Evolutionary conservation across 192 early-diverging fungal species (phyloP), one percentile per base, ranked within the genome.

Genomic region (Podila epigama): DNA sequence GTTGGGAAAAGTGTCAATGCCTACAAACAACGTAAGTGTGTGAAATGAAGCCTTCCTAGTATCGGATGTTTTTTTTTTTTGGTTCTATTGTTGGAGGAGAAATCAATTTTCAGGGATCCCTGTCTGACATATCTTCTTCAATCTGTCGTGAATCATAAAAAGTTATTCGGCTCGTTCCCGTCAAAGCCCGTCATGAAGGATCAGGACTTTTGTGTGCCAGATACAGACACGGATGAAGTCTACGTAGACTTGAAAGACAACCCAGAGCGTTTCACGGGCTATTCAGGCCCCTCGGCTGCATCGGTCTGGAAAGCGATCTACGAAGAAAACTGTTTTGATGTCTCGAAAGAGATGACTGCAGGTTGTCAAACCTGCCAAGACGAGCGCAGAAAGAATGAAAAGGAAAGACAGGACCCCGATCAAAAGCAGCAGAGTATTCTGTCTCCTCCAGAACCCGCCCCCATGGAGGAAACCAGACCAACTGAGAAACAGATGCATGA

Each of bases 241-340:
- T 98, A 93, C 84, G 90, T 99, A 10, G 91, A 99, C 66, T 84
- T 99, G 22, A 62, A 89, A 2, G 90, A 90, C 33, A 99, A 99
- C 67, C 96, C 96, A 8, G 98, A 99, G 75, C 88, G 97, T 11
- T 99, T 95, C 79, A 98, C 98, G 0, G 98, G 96, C 18, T 99
- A 98, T 66, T 88, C 92, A 25, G 98, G 98, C 53, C 87, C 92
- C 18, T 92, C 93, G 40, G 91, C 97, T 37, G 86, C 85, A 29
- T 88, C 92, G 42, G 91, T 99, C 8, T 99, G 98, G 98, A 89
- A 89, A 61, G 87, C 96, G n/a, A 96, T 99, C 29, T 99, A 99
- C 71, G 86, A 92, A 68, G 94, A 99, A 75, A 99, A 98, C 82
- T 99, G 98, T 79, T 98, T 99, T 79, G 90, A 91, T 63, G 82